These are phyloP conservation scores for Phylloboletellus chloephorus DNA, from an alignment of 1,284 basidiomycete species.

Conservation along the genomic window DNA sequence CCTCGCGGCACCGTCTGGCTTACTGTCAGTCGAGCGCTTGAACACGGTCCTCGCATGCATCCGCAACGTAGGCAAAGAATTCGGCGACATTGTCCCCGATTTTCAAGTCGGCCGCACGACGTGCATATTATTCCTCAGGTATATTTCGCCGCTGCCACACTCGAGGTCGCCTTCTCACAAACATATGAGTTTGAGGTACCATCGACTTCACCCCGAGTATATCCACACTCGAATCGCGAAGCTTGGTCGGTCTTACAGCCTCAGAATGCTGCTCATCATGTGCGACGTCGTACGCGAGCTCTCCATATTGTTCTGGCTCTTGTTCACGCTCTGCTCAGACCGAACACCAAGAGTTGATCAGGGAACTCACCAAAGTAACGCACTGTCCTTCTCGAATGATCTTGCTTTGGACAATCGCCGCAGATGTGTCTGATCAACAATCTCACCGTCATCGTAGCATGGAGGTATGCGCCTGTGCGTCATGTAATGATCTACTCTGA, in stretches of 20 bases:
- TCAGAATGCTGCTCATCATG: slow-evolving; percentile 84
- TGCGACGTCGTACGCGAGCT: slow-evolving; percentile 79
- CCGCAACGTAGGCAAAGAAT: slow-evolving; percentile 88
- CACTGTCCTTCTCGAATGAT: slow-evolving; percentile 11
- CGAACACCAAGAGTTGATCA: slow-evolving; percentile 86
- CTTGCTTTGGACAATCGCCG: slow-evolving; percentile 5
- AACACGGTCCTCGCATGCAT: slow-evolving; percentile 87
- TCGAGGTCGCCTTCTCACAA: slow-evolving; percentile 1
- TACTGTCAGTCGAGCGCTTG: slow-evolving; percentile 51
- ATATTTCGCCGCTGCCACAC: slow-evolving; percentile 8
- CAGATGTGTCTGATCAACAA: slow-evolving; percentile 87
- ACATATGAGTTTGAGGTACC: slow-evolving; percentile 78
- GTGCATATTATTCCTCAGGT: slow-evolving; percentile 90
- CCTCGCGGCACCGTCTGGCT: background rate
- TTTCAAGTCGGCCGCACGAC: slow-evolving; percentile 96
- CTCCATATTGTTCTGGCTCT: background rate
- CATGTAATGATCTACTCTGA: slow-evolving; percentile 2
- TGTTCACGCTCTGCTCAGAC: slow-evolving; percentile 42
- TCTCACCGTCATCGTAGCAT: slow-evolving; percentile 88
- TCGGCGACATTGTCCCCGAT: slow-evolving; percentile 89
- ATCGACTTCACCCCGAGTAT: slow-evolving; percentile 96
- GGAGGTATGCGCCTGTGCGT: slow-evolving; percentile 54
- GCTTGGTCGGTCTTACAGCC: slow-evolving; percentile 74
- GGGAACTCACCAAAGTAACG: slow-evolving; percentile 83
- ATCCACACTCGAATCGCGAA: slow-evolving; percentile 87